Conservation (phyloP, 169 alveolate genomes). For the Cryptosporidium sp. region DNA sequence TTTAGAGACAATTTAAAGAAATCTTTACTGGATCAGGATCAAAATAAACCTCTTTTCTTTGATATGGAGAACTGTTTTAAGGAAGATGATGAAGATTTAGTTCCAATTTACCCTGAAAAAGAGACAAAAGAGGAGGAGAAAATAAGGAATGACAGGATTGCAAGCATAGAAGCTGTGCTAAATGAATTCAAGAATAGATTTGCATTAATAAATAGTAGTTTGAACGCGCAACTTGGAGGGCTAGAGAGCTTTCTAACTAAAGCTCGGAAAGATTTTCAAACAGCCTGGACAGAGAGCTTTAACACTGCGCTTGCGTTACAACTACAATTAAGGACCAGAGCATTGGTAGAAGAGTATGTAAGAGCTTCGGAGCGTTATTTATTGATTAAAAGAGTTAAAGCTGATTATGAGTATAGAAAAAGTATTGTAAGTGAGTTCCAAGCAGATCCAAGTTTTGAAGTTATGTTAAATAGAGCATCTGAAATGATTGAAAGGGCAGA, state of each 20-base stretch:
- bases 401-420: slow-evolving; percentile 65
- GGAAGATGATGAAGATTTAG: slow-evolving; percentile 45
- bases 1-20: slow-evolving; percentile 11
- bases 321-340: slow-evolving; percentile 45
- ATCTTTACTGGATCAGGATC: not conserved
- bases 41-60: slow-evolving; percentile 8
- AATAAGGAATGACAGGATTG: not conserved
- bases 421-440: slow-evolving; percentile 53
- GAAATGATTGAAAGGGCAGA: slow-evolving; percentile 61
- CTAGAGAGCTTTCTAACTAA: slow-evolving; percentile 6
- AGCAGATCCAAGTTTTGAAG: slow-evolving; percentile 54
- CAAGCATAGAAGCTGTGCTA: slow-evolving; percentile 18
- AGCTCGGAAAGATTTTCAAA: slow-evolving; percentile 24
- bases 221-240: slow-evolving; percentile 20
- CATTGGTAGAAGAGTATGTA: slow-evolving; percentile 59
- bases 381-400: slow-evolving; percentile 40
- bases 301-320: slow-evolving; percentile 60
- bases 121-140: slow-evolving; percentile 45
- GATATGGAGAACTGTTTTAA: slow-evolving; percentile 34
- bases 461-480: slow-evolving; percentile 55
- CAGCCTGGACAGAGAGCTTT: slow-evolving; percentile 53
- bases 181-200: slow-evolving; percentile 13
- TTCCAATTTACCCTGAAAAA: slow-evolving; percentile 34
- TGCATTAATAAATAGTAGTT: not conserved
- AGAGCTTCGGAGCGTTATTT: slow-evolving; percentile 52